Evolutionary conservation across 768 basidiomycete species (phyloP), one percentile per base, ranked within the genome.

Genomic region (Mycena metata): DNA sequence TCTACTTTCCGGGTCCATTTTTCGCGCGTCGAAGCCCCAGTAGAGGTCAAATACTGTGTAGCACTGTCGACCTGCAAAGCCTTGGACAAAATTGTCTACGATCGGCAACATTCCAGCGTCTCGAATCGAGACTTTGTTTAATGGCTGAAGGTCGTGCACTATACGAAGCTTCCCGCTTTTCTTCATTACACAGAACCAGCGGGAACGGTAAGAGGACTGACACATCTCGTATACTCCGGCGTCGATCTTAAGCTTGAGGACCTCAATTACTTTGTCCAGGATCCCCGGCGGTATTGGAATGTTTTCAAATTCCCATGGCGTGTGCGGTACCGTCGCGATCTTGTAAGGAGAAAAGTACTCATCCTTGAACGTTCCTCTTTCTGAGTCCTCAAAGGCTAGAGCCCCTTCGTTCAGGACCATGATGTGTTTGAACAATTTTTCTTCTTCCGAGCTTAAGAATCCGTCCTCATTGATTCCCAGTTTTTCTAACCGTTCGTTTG

Each of bases 131-230:
- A 84, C 78, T 33, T 63, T 57, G 58, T 85, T 85, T 0, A 84
- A 71, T 0, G 79, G 81, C 57, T 81, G 76, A 0, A 84, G 67
- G 43, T 80, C 76, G 52, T 83, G 82, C 0, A 85, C 81, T 6
- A 82, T 72, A 5, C 78, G 54, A 0, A 85, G 64, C 0, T 66
- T 75, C 55, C 57, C 80, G 65, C 69, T 76, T 50, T 81, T 80
- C 69, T 84, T 84, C 0, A 76, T 35, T 0, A 84, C 80, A n/a
- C 72, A 76, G 57, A 84, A 84, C 82, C 81, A 83, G 1, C 72
- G 39, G 0, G 78, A 78, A 2, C 76, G 66, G n/a, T n/a, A n/a
- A n/a, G n/a, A n/a, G n/a, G n/a, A n/a, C n/a, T n/a, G n/a, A n/a
- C n/a, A n/a, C n/a, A 77, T 76, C 60, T 84, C 77, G 58, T 83